A percentile compares a stretch with the other conserved stretches of the same genome.
These are phyloP conservation scores for Mycena rosella DNA, from an alignment of 768 basidiomycete species.

Conservation along the genomic window DNA sequence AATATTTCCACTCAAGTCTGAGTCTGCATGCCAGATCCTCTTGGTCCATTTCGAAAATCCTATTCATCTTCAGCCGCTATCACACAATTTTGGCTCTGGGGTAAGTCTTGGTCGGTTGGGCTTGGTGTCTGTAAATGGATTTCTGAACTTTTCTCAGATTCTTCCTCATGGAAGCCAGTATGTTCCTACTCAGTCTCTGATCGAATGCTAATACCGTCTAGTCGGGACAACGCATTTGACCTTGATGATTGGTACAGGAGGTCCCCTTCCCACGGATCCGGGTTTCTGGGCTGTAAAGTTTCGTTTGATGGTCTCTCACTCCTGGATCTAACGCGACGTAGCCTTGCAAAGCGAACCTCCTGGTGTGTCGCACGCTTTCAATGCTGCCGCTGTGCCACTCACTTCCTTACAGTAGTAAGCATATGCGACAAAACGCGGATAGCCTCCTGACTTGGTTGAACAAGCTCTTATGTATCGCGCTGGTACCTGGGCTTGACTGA, in stretches of 20 bases:
- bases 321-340: conserved; percentile 11
- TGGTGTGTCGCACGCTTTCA: conserved; percentile 18
- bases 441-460: conserved; percentile 16
- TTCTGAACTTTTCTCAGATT: conserved; percentile 21
- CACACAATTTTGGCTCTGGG: conserved; percentile 22
- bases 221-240: conserved; percentile 16
- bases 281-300: conserved; percentile 17
- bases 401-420: conserved; percentile 20
- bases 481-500: conserved; percentile 22
- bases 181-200: conserved; percentile 10
- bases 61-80: conserved; percentile 21
- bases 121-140: background rate
- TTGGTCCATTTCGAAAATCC: conserved; percentile 14
- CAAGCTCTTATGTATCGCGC: conserved; percentile 18
- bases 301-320: conserved; percentile 14
- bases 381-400: conserved; percentile 6
- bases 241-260: conserved; percentile 7
- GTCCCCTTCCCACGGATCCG: conserved; percentile 15
- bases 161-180: conserved; percentile 23
- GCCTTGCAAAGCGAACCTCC: conserved; percentile 19
- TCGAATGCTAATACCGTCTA: conserved; percentile 6
- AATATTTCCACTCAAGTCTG: conserved; percentile 12
- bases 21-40: conserved; percentile 5
- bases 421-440: conserved; percentile 5
- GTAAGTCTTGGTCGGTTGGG: conserved; percentile 14